Conservation (phyloP, 106 monocot genomes). For the Iris macrosiphon region DNA sequence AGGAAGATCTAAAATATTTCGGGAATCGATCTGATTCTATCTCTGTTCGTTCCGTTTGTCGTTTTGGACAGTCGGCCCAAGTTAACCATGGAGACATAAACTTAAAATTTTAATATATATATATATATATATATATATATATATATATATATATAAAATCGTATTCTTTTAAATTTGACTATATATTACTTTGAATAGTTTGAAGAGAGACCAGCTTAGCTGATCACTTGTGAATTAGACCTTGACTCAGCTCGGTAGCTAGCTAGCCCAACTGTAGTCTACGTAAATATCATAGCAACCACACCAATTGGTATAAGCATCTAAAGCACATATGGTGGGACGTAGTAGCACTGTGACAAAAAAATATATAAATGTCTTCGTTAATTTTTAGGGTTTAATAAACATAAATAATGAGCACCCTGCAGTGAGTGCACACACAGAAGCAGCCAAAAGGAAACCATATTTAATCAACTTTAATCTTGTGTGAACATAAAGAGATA, state of each 20-base stretch:
- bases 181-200: not conserved
- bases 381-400: not conserved
- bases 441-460: not conserved
- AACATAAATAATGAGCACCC: not conserved
- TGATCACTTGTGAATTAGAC: not conserved
- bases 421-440: too few species aligned
- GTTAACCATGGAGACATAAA: too few species aligned
- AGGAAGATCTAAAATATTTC: too few species aligned
- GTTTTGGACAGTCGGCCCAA: too few species aligned
- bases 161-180: too few species aligned
- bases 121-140: too few species aligned
- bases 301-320: not conserved
- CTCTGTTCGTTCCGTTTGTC: too few species aligned
- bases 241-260: not conserved
- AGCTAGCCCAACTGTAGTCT: not conserved
- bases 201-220: not conserved
- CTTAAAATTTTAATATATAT: too few species aligned
- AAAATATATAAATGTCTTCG: not conserved
- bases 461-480: not conserved
- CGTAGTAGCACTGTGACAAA: not conserved
- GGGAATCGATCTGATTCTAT: too few species aligned
- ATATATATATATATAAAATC: too few species aligned
- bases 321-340: slow-evolving; percentile 4
- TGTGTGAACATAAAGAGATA: not conserved
- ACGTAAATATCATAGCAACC: not conserved